Evolutionary conservation across 2,329 filamentous ascomycete species (phyloP), one percentile per base, ranked within the genome.

Genomic region (Orbilia quercus): DNA sequence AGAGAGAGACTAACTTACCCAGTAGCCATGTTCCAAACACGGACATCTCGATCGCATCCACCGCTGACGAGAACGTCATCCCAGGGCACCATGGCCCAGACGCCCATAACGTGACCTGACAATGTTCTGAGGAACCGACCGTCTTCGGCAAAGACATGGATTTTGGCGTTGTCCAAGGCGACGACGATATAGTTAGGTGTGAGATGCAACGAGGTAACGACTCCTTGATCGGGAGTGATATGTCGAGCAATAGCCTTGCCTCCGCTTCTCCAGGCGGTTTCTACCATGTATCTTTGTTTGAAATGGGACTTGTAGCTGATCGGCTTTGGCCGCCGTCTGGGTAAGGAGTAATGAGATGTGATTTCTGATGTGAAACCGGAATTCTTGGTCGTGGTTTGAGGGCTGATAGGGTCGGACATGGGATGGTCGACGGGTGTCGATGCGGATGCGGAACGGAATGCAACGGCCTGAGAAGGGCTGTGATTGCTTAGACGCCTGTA

Each of bases 41-140:
- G 87, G 25, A 99, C 95, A 79, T 99, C 95, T 73, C 95, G 88
- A 82, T 99, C 95, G 80, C 95, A 99, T 4, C 95, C 95, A 78
- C 95, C 95, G 78, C 92, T 97, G 72, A 99, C 95, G 74, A 99
- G 85, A 59, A 91, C 90, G 80, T 99, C 94, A 71, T 91, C 94
- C 91, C 93, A 97, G 5, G 95, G 95, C 22, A 99, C 92, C 94
- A 99, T 98, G 53, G 95, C 95, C 95, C 95, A 99, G 18, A 99
- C 95, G 42, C 95, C 95, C 95, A 99, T 99, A 47, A 98, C 91
- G 82, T 99, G 95, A 9, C 95, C 95, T 79, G 95, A 90, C 25
- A 99, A 83, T 1, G 92, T 96, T 80, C 92, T 91, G 77, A 96
- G 89, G 75, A 92, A 88, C 77, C 92, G 89, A 34, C 95, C 95